Evolutionary conservation across 352 stramenopile species (phyloP).

Genomic region (Poterioochromonas sp.): DNA sequence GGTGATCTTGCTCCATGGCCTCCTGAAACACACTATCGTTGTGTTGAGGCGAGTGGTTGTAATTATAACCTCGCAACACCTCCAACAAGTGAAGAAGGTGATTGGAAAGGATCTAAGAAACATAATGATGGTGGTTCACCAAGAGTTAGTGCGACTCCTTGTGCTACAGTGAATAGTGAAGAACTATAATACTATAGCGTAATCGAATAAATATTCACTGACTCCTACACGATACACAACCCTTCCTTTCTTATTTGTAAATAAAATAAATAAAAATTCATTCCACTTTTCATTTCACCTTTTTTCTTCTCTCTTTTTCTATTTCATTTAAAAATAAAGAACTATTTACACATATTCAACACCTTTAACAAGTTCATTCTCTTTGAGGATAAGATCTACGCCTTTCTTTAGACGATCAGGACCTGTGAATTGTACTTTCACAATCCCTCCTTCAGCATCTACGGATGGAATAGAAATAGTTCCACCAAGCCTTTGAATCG

Average conservation of each 20-base stretch:
- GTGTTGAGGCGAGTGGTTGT: conserved; percentile 22
- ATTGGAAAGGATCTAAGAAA: conserved; percentile 11
- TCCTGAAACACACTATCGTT: conserved; percentile 32
- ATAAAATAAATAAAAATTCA: too few relatives aligned
- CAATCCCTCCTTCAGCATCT: not conserved
- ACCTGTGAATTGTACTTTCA: not conserved
- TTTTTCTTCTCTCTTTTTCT: too few relatives aligned
- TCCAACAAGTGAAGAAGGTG: not conserved
- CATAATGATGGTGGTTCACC: not conserved
- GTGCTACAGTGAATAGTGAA: not conserved
- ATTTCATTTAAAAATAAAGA: too few relatives aligned
- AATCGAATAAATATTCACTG: too few relatives aligned
- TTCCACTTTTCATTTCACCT: too few relatives aligned
- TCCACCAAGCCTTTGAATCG: not conserved
- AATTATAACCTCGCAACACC: not conserved
- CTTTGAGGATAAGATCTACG: not conserved
- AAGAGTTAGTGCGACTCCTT: not conserved
- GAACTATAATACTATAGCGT: not conserved
- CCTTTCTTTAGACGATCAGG: not conserved
- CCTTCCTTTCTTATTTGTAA: too few relatives aligned
- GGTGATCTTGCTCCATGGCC: conserved; percentile 26
- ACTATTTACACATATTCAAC: not conserved
- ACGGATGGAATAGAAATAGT: not conserved
- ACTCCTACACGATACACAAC: too few relatives aligned
- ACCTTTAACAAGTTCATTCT: not conserved